Evolutionary conservation across 345 rosid species (phyloP).

Genomic region (Acer negundo): DNA sequence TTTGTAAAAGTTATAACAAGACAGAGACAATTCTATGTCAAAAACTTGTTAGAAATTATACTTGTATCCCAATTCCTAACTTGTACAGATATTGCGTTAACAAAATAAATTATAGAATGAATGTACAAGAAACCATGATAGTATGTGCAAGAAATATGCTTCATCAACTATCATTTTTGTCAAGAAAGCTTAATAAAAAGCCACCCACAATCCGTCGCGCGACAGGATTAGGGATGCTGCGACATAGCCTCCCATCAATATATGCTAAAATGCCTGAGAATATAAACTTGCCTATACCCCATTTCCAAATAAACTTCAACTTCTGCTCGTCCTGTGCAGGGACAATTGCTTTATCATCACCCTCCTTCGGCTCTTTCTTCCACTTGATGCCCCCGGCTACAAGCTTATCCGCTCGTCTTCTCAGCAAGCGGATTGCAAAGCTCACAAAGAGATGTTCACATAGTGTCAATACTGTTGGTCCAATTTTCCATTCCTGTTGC

Average conservation of each 20-base stretch:
- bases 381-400: constrained; percentile 38
- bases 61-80: too few species aligned
- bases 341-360: constrained; percentile 37
- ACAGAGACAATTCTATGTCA: too few species aligned
- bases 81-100: not conserved
- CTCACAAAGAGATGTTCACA: constrained; percentile 93
- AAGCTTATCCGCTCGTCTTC: constrained; percentile 54
- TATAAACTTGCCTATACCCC: constrained; percentile 71
- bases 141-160: not conserved
- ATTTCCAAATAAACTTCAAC: constrained; percentile 61
- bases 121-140: not conserved
- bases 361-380: constrained; percentile 35
- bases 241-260: constrained; percentile 85
- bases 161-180: constrained; percentile 44
- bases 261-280: constrained; percentile 81
- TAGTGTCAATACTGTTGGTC: constrained; percentile 73
- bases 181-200: constrained; percentile 74
- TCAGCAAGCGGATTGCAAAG: constrained; percentile 74
- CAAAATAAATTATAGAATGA: not conserved
- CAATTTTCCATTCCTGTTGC: constrained; percentile 85
- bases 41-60: too few species aligned
- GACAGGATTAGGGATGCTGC: constrained; percentile 83
- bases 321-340: constrained; percentile 37
- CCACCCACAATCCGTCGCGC: constrained; percentile 92
- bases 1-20: not conserved